Evolutionary conservation across 129 eudicot genomes (phyloP).

Genomic region (Escallonia rubra): DNA sequence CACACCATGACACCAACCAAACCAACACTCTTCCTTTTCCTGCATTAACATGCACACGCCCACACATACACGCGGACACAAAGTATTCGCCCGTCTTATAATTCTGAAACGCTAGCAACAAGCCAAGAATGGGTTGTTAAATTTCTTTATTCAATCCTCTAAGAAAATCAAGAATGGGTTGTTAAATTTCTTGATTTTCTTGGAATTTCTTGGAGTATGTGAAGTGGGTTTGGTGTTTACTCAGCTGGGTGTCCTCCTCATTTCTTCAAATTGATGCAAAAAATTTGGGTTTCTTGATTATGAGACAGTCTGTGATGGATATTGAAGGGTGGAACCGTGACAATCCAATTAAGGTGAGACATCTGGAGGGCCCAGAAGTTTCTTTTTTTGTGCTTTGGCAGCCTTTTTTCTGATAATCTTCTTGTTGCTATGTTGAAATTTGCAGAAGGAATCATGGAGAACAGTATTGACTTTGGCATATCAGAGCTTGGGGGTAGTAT

Average conservation of each 20-base stretch:
- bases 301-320: conserved; percentile 47
- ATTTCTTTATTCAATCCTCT: neutral
- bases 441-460: conserved; percentile 80
- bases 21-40: neutral
- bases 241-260: conserved; percentile 6
- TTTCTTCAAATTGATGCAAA: neutral
- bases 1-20: neutral
- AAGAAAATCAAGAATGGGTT: neutral
- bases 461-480: conserved; percentile 63
- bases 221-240: conserved; percentile 13
- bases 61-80: neutral
- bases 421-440: neutral
- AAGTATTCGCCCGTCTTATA: neutral
- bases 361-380: neutral
- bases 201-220: conserved; percentile 10
- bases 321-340: conserved; percentile 41
- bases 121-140: neutral
- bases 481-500: conserved; percentile 82
- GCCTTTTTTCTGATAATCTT: too few relatives aligned
- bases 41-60: neutral
- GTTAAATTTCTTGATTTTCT: conserved; percentile 1
- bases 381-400: too few relatives aligned
- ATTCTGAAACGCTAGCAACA: too few relatives aligned
- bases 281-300: conserved; percentile 24
- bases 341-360: conserved; percentile 57